phyloP scores from a whole-genome alignment of 73 alveolate species.

The Paramecium tetraurelia region DNA sequence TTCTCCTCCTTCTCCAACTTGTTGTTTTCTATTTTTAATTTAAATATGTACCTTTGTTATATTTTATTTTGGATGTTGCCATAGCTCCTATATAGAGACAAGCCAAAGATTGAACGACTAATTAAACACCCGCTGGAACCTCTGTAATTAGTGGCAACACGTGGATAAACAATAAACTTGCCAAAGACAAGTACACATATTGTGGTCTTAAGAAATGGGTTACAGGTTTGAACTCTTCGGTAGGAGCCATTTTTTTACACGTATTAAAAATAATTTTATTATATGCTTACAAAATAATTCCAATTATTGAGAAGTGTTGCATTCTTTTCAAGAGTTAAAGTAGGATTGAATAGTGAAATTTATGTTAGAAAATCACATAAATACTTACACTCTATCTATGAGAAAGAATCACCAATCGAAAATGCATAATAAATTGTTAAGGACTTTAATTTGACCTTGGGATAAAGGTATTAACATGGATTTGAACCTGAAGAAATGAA shows the following conservation, averaged over 20 bases:
- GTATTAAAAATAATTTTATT: constrained; percentile 7
- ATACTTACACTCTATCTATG: background rate
- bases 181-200: constrained; percentile 27
- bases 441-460: background rate
- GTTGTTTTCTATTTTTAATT: constrained; percentile 39
- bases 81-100: constrained; percentile 56
- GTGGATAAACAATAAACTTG: background rate
- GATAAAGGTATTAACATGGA: constrained; percentile 28
- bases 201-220: constrained; percentile 24
- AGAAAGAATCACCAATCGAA: background rate
- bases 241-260: background rate
- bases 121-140: constrained; percentile 45
- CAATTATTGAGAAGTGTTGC: background rate
- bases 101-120: constrained; percentile 47
- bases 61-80: constrained; percentile 44
- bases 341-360: background rate
- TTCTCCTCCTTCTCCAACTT: constrained; percentile 61
- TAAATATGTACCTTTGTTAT: background rate
- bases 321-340: background rate
- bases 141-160: constrained; percentile 11
- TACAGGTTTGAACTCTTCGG: constrained; percentile 6
- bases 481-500: constrained; percentile 28
- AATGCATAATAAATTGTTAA: background rate
- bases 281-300: background rate
- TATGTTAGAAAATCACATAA: background rate